phyloP scores from a whole-genome alignment of 352 stramenopile species.

The Thraustochytrium sp. region DNA sequence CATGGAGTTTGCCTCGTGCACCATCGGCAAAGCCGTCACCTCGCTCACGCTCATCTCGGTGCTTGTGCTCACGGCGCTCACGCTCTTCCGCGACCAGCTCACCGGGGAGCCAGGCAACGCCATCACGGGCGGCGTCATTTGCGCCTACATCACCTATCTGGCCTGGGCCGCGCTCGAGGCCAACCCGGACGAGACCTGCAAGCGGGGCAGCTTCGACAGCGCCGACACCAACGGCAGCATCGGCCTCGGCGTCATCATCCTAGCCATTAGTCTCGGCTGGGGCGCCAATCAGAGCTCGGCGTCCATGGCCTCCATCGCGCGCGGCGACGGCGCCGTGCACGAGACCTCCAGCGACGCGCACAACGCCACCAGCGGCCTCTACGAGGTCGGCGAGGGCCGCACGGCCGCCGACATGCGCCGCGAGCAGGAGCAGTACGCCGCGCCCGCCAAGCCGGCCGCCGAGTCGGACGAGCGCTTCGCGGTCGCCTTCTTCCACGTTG shows the following conservation, averaged over 20 bases:
- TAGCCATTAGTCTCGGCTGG: background rate
- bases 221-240: background rate
- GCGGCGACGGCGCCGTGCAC: background rate
- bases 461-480: background rate
- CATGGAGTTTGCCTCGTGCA: background rate
- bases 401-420: background rate
- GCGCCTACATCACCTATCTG: slow-evolving; percentile 35
- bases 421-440: background rate
- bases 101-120: background rate
- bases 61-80: background rate
- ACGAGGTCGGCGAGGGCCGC: slow-evolving; percentile 27
- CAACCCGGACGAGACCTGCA: background rate
- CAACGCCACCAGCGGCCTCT: background rate
- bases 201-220: background rate
- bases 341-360: no score
- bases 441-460: background rate
- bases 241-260: background rate
- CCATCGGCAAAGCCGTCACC: slow-evolving; percentile 6
- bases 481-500: background rate
- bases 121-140: background rate
- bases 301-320: background rate
- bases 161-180: slow-evolving; percentile 12
- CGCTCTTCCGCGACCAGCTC: slow-evolving; percentile 12
- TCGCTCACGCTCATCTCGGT: slow-evolving; percentile 23
- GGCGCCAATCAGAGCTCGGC: background rate